Conservation (phyloP, 148 eudicot genomes). For the Limonium bicolor region DNA sequence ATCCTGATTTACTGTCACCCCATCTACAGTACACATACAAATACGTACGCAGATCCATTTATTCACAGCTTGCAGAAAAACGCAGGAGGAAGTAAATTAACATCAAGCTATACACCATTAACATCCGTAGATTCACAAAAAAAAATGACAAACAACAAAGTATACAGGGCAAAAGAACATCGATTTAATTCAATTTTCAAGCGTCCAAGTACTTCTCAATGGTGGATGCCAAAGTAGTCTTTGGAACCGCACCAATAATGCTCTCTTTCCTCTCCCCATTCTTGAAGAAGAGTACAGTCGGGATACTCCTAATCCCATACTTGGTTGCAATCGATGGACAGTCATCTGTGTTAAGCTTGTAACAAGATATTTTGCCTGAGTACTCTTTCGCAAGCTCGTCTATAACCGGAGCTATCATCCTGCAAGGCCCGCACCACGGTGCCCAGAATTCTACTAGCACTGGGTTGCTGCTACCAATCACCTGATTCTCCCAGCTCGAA, state of each 20-base stretch:
- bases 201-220: conserved; percentile 41
- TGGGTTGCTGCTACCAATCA: conserved; percentile 27
- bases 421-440: conserved; percentile 70
- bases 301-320: conserved; percentile 55
- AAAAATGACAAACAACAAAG: no score
- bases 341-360: conserved; percentile 63
- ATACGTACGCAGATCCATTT: no score
- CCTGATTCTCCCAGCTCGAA: conserved; percentile 29
- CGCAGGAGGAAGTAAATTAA: no score
- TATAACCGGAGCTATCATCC: conserved; percentile 45
- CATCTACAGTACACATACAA: no score
- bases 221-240: conserved; percentile 28
- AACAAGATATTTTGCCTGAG: conserved; percentile 36
- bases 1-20: no score
- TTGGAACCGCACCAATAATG: conserved; percentile 61
- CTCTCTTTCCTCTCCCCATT: conserved; percentile 52
- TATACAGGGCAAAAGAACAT: no score
- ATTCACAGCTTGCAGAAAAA: no score
- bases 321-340: conserved; percentile 36
- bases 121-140: no score
- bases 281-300: conserved; percentile 53
- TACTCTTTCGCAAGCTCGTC: conserved; percentile 67
- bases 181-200: no score
- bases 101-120: no score
- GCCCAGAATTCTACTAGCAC: conserved; percentile 78